These are phyloP conservation scores for Funneliformis caledonium DNA, from an alignment of 371 early-diverging fungal genomes.

Conservation along the genomic window DNA sequence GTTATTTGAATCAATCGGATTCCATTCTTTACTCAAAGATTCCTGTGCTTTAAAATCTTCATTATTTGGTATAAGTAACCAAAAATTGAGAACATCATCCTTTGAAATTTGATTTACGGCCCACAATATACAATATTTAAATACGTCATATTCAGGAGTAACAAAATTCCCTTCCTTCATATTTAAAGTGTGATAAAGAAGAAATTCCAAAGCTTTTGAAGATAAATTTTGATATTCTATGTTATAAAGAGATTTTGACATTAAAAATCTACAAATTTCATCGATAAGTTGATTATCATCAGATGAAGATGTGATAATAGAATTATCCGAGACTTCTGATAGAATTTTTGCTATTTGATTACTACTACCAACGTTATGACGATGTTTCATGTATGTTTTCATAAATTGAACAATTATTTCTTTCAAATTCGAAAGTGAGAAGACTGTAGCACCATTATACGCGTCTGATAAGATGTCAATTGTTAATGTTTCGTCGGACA, in stretches of 20 bases:
- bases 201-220: conserved; percentile 1
- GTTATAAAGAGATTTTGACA: conserved; percentile 14
- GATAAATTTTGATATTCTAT: not conserved
- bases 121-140: conserved; percentile 26
- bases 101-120: not conserved
- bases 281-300: conserved; percentile 14
- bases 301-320: not conserved
- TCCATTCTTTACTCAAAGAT: not conserved
- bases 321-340: not conserved
- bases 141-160: conserved; percentile 24
- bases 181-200: not conserved
- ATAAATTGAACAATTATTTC: conserved; percentile 4
- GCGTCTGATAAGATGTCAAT: conserved; percentile 1
- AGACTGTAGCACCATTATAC: conserved; percentile 7
- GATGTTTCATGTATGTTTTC: not conserved
- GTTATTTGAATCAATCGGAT: not conserved
- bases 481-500: not conserved
- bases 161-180: not conserved
- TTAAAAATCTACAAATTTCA: not conserved
- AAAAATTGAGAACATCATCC: not conserved
- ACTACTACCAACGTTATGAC: not conserved
- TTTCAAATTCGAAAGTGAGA: conserved; percentile 12
- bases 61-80: not conserved
- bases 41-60: not conserved
- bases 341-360: conserved; percentile 26